These are phyloP conservation scores for Suhomyces sp. DNA, from an alignment of 805 yeast genomes.

Conservation along the genomic window DNA sequence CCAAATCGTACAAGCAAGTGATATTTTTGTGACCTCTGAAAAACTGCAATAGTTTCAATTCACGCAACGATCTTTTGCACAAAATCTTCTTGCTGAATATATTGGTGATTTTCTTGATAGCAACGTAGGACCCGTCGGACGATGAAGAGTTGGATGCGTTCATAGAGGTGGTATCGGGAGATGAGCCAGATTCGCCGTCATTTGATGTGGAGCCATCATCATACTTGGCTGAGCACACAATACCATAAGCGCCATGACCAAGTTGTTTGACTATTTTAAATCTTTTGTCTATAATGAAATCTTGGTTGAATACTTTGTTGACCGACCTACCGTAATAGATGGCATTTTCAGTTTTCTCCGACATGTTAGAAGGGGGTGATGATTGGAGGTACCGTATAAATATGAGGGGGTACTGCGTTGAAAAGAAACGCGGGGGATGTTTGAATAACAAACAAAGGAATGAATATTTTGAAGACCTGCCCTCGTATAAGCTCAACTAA, in stretches of 20 bases:
- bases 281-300: constrained; percentile 84
- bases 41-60: constrained; percentile 83
- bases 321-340: constrained; percentile 33
- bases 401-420: not conserved
- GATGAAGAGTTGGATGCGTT: constrained; percentile 11
- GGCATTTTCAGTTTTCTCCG: constrained; percentile 1
- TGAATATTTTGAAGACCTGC: not conserved
- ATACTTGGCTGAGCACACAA: constrained; percentile 91
- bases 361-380: not conserved
- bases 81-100: constrained; percentile 87
- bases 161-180: constrained; percentile 1
- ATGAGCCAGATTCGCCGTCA: not conserved
- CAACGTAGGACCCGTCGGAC: constrained; percentile 53
- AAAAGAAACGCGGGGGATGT: not conserved
- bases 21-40: constrained; percentile 96
- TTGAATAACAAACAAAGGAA: not conserved
- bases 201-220: constrained; percentile 56
- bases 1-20: constrained; percentile 92
- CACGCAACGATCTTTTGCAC: constrained; percentile 89
- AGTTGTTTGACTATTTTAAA: constrained; percentile 88
- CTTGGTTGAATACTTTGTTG: constrained; percentile 63
- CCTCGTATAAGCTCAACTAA: not conserved
- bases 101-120: constrained; percentile 94
- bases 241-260: constrained; percentile 98
- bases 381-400: not conserved